Conservation (phyloP, 345 rosid genomes). For the Kernera saxatilis region DNA sequence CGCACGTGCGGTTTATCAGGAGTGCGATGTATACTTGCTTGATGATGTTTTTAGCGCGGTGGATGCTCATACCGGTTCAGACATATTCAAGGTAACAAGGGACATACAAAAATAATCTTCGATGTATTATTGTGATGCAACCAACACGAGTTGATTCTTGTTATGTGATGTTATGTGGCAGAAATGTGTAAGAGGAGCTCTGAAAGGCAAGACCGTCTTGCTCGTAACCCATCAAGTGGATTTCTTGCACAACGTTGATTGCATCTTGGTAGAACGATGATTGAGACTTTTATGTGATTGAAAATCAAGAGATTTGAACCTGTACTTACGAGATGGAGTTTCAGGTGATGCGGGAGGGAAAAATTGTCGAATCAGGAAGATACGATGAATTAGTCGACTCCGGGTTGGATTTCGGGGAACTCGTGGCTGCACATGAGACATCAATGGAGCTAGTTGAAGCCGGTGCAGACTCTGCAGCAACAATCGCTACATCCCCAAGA, state of each 20-base stretch:
- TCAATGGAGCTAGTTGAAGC: conserved; percentile 84
- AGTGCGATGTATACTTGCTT: conserved; percentile 77
- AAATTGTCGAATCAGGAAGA: conserved; percentile 79
- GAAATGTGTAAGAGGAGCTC: conserved; percentile 88
- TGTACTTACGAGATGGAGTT: conserved; percentile 5
- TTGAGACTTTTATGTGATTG: background rate
- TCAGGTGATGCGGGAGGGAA: conserved; percentile 92
- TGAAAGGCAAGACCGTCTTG: conserved; percentile 75
- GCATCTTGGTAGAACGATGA: conserved; percentile 46
- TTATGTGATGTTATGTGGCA: conserved; percentile 20
- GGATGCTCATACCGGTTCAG: conserved; percentile 96
- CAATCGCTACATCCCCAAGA: conserved; percentile 9
- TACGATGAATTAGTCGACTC: conserved; percentile 52
- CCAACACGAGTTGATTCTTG: conserved; percentile 3
- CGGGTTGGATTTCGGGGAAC: conserved; percentile 65
- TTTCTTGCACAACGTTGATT: conserved; percentile 83
- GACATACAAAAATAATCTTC: background rate
- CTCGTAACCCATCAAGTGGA: conserved; percentile 97
- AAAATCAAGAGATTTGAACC: background rate
- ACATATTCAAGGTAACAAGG: conserved; percentile 66
- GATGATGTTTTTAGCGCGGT: conserved; percentile 96
- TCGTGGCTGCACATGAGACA: conserved; percentile 81
- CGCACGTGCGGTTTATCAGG: conserved; percentile 91
- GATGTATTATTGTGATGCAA: background rate
- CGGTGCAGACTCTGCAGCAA: conserved; percentile 30